Percentiles rank a stretch among this genome's conserved stretches.
Evolutionary conservation across 2,329 filamentous ascomycete genomes (phyloP).

Genomic region (Trichoderma guizhouense): DNA sequence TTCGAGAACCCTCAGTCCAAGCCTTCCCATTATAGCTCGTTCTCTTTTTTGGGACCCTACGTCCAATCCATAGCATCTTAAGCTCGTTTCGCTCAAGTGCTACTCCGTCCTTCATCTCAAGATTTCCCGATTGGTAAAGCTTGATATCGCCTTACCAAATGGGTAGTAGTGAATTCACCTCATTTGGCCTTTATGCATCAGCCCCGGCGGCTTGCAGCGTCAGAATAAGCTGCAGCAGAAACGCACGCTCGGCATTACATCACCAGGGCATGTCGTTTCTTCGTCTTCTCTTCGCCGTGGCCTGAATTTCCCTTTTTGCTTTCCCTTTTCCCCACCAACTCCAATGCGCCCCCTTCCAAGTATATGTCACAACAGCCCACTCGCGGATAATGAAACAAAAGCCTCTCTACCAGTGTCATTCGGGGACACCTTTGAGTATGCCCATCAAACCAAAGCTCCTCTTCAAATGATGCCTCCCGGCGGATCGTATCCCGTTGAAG

Average conservation of each 20-base stretch:
- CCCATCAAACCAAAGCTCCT: background rate
- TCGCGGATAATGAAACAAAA: background rate
- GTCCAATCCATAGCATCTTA: background rate
- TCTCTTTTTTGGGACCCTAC: background rate
- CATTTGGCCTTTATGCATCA: background rate
- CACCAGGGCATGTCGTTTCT: background rate
- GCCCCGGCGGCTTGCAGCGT: background rate
- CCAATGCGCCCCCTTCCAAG: background rate
- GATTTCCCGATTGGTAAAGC: background rate
- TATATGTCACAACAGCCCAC: background rate
- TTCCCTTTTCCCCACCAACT: background rate
- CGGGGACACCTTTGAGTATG: background rate
- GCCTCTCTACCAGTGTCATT: background rate
- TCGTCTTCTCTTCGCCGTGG: background rate
- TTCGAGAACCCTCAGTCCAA: background rate
- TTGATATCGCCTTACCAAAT: background rate
- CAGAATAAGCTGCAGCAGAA: background rate
- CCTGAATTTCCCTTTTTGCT: background rate
- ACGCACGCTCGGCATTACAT: background rate
- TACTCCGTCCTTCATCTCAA: background rate
- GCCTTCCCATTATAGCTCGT: background rate
- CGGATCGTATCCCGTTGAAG: slow-evolving; percentile 51
- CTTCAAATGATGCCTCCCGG: slow-evolving; percentile 58
- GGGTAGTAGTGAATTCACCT: background rate
- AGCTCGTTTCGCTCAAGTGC: background rate